A percentile compares a stretch with the other conserved stretches of the same genome.
Conservation (phyloP, 1,139 yeast species). For the Protomyces arabidopsidicola region DNA sequence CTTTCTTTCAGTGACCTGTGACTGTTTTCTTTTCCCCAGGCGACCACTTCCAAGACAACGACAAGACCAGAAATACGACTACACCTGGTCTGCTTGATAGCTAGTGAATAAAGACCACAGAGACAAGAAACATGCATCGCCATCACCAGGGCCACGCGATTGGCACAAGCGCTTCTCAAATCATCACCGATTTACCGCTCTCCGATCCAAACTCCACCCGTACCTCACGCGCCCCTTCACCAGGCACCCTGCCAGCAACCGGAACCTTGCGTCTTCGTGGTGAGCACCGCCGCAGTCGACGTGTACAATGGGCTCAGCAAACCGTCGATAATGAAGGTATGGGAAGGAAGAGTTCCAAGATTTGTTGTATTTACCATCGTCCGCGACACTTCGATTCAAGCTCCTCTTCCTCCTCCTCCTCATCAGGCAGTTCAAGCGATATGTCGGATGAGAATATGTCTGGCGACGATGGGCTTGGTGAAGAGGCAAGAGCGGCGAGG, state of each 20-base stretch:
- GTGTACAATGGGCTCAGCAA: conserved; percentile 29
- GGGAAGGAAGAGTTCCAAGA: conserved; percentile 30
- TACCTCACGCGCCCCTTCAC: neutral
- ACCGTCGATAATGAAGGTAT: conserved; percentile 30
- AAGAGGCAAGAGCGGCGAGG: neutral
- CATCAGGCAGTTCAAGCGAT: neutral
- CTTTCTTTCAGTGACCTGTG: too few relatives aligned
- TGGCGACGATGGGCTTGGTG: neutral
- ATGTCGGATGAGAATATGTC: neutral
- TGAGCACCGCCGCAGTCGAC: conserved; percentile 14
- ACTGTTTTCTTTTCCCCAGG: too few relatives aligned
- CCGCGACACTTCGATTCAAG: conserved; percentile 23
- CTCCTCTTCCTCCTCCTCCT: conserved; percentile 26
- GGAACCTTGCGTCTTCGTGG: conserved; percentile 21
- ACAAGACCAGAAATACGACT: too few relatives aligned
- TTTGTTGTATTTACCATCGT: conserved; percentile 31
- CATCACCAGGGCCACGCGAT: neutral
- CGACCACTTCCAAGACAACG: too few relatives aligned
- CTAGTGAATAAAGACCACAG: neutral
- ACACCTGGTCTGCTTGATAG: too few relatives aligned
- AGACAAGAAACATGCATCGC: neutral
- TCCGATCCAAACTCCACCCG: neutral
- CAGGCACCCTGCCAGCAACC: neutral
- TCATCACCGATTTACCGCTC: neutral
- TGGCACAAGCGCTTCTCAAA: neutral